Percentiles rank a stretch among this genome's conserved stretches.
These are phyloP conservation scores for Exophiala xenobiotica DNA, from an alignment of 2,329 filamentous ascomycete genomes.

Conservation along the genomic window DNA sequence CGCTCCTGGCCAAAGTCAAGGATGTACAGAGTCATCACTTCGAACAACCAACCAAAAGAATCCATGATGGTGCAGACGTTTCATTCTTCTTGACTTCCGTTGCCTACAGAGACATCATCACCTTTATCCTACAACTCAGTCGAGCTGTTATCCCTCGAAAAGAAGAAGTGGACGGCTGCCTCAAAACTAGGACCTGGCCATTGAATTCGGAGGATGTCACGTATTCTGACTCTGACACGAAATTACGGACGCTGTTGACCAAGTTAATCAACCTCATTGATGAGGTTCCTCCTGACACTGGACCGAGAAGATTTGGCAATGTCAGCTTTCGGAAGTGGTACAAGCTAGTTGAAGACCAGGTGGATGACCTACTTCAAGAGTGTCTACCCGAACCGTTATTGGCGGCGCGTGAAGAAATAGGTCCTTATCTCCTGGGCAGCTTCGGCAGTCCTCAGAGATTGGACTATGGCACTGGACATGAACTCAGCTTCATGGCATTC, in stretches of 20 bases:
- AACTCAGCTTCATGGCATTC: constrained; percentile 92
- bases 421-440: constrained; percentile 74
- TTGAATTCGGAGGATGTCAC: constrained; percentile 44
- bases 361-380: constrained; percentile 57
- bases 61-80: constrained; percentile 83
- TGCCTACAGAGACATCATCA: constrained; percentile 83
- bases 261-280: constrained; percentile 67
- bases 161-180: constrained; percentile 33
- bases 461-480: constrained; percentile 95
- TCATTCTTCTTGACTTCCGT: constrained; percentile 73
- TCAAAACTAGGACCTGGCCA: constrained; percentile 53
- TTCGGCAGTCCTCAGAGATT: constrained; percentile 87
- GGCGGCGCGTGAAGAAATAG: constrained; percentile 62
- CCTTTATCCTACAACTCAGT: constrained; percentile 88
- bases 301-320: constrained; percentile 89
- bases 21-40: constrained; percentile 55
- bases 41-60: constrained; percentile 69
- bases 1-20: constrained; percentile 11
- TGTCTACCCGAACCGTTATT: constrained; percentile 53
- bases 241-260: constrained; percentile 65
- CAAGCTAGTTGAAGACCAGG: constrained; percentile 62
- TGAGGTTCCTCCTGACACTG: constrained; percentile 78
- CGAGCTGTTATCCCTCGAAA: constrained; percentile 75
- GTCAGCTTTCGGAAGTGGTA: constrained; percentile 85
- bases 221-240: constrained; percentile 59